Conservation (phyloP, 73 alveolate genomes). For the Tetrahymena elliotti region DNA sequence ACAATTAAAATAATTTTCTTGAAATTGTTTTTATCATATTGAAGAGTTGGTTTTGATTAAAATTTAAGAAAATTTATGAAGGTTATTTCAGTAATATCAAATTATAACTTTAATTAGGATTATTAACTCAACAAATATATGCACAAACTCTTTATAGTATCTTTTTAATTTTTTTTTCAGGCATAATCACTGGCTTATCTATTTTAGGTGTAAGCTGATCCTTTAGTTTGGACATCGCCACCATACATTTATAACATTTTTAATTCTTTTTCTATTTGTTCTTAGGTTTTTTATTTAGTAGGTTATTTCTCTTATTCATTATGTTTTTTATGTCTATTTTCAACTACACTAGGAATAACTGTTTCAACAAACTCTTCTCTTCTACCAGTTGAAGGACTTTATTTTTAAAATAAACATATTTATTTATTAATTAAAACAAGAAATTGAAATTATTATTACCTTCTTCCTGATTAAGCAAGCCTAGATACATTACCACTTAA, state of each 20-base stretch:
- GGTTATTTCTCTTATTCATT: background rate
- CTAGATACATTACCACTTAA: constrained; percentile 7
- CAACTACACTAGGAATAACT: background rate
- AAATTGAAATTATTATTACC: background rate
- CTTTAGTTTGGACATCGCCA: background rate
- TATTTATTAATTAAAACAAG: background rate
- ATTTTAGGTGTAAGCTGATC: background rate
- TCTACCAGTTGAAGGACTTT: constrained; percentile 24
- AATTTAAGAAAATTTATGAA: too few species aligned
- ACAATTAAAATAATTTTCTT: too few species aligned
- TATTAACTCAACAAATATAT: background rate
- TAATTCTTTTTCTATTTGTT: background rate
- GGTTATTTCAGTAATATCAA: too few species aligned
- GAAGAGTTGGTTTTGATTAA: too few species aligned
- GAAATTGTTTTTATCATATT: too few species aligned
- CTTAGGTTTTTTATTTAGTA: background rate
- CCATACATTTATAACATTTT: background rate
- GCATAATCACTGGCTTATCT: background rate
- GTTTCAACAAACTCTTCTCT: constrained; percentile 33
- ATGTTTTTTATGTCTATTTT: background rate
- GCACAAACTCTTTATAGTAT: background rate
- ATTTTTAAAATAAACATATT: background rate
- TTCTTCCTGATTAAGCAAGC: constrained; percentile 1
- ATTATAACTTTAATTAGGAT: too few species aligned
- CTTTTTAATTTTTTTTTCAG: background rate